These are phyloP conservation scores for Dimargaris cristalligena DNA, from an alignment of 192 early-diverging fungal genomes.

Conservation along the genomic window DNA sequence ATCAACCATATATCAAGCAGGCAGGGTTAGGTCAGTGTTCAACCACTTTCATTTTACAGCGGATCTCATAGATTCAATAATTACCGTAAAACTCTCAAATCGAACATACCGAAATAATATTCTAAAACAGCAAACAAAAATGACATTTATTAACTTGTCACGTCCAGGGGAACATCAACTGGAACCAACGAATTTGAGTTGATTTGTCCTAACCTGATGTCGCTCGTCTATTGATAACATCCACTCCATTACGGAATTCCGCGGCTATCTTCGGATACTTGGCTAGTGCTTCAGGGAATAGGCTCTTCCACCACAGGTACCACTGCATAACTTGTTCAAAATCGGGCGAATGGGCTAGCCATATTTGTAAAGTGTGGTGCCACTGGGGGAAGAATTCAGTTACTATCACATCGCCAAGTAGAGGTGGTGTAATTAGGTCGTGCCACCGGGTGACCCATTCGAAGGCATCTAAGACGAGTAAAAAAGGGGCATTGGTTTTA, in stretches of 20 bases:
- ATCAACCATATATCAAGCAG: too few relatives aligned
- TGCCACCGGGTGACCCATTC: slow-evolving; percentile 46
- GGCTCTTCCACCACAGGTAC: slow-evolving; percentile 48
- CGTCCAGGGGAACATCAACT: too few relatives aligned
- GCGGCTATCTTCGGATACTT: neutral
- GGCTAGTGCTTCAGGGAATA: slow-evolving; percentile 17
- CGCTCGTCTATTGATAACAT: neutral
- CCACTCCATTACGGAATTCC: slow-evolving; percentile 8
- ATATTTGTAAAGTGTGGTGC: slow-evolving; percentile 46
- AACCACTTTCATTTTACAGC: too few relatives aligned
- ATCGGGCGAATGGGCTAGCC: slow-evolving; percentile 40
- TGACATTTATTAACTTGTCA: too few relatives aligned
- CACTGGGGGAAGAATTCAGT: slow-evolving; percentile 73
- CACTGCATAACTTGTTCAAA: slow-evolving; percentile 49
- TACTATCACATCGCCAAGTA: slow-evolving; percentile 42
- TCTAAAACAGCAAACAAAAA: too few relatives aligned
- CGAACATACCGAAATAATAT: too few relatives aligned
- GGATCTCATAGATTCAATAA: too few relatives aligned
- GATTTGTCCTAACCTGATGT: too few relatives aligned
- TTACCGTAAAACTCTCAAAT: too few relatives aligned
- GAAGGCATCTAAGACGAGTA: slow-evolving; percentile 29
- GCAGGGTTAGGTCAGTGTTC: too few relatives aligned
- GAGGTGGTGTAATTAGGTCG: slow-evolving; percentile 25
- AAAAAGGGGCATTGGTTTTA: neutral
- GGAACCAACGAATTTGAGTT: too few relatives aligned